Conservation (phyloP, 1,284 basidiomycete species). For the Ustilago crameri region DNA sequence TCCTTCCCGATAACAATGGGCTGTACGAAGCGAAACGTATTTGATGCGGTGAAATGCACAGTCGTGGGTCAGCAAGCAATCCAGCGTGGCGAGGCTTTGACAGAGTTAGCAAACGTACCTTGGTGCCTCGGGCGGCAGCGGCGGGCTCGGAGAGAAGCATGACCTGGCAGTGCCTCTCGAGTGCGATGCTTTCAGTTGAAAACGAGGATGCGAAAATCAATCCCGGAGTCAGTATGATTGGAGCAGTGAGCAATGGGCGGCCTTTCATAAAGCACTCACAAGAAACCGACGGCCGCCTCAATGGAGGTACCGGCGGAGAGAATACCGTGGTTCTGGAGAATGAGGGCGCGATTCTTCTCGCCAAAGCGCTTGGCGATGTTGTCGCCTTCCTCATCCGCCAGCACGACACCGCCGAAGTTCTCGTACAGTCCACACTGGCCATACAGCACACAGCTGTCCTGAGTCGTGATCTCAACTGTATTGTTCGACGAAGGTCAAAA, state of each 20-base stretch:
- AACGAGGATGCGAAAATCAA: background rate
- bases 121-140: slow-evolving; percentile 48
- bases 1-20: slow-evolving; percentile 57
- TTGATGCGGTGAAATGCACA: too few relatives aligned
- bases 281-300: slow-evolving; percentile 70
- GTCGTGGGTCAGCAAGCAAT: too few relatives aligned
- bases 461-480: slow-evolving; percentile 69
- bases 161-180: slow-evolving; percentile 72
- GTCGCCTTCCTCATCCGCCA: slow-evolving; percentile 74
- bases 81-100: too few relatives aligned
- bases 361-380: slow-evolving; percentile 74
- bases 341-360: slow-evolving; percentile 70
- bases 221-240: background rate
- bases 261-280: slow-evolving; percentile 7
- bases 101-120: slow-evolving; percentile 11
- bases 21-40: background rate
- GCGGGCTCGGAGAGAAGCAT: slow-evolving; percentile 72
- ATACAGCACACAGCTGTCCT: slow-evolving; percentile 68
- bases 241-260: too few relatives aligned
- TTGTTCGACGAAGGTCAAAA: background rate
- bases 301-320: slow-evolving; percentile 71
- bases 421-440: slow-evolving; percentile 64
- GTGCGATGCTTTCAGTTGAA: slow-evolving; percentile 53
- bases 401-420: slow-evolving; percentile 74
- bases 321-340: slow-evolving; percentile 73